Conservation (phyloP, 1,139 yeast species). For the Lodderomyces theae region DNA sequence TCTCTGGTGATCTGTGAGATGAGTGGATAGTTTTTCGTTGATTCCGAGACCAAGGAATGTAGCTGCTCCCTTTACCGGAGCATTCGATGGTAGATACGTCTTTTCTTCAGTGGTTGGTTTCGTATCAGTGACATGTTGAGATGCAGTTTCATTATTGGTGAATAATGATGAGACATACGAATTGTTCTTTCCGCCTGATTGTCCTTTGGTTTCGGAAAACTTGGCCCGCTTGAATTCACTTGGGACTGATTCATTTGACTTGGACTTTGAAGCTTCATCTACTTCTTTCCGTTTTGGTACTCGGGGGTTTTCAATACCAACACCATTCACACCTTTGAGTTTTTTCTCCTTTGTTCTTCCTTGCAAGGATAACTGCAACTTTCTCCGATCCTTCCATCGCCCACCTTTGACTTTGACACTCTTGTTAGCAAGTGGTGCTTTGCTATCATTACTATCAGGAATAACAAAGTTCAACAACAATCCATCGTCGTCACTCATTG, state of each 20-base stretch:
- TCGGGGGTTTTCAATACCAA: constrained; percentile 24
- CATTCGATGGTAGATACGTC: constrained; percentile 67
- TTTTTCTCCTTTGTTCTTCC: constrained; percentile 40
- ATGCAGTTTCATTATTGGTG: constrained; percentile 59
- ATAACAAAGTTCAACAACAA: constrained; percentile 62
- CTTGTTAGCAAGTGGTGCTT: constrained; percentile 11
- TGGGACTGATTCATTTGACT: constrained; percentile 8
- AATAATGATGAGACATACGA: constrained; percentile 83
- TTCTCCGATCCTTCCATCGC: constrained; percentile 76
- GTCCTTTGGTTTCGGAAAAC: constrained; percentile 44
- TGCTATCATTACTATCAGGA: constrained; percentile 22
- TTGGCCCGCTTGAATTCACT: constrained; percentile 23
- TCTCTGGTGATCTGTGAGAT: constrained; percentile 56
- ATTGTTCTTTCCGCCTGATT: constrained; percentile 49
- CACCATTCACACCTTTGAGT: constrained; percentile 38
- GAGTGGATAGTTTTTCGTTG: constrained; percentile 49
- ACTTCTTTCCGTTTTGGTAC: constrained; percentile 6
- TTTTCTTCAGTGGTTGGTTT: constrained; percentile 11
- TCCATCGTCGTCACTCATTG: constrained; percentile 54
- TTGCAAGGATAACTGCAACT: constrained; percentile 46
- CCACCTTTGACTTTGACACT: constrained; percentile 59
- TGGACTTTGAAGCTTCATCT: constrained; percentile 8
- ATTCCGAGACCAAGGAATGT: constrained; percentile 73
- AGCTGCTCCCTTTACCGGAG: constrained; percentile 70
- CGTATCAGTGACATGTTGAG: constrained; percentile 17